phyloP scores from a whole-genome alignment of 2,329 filamentous ascomycete species.

The Pseudogymnoascus sp. region DNA sequence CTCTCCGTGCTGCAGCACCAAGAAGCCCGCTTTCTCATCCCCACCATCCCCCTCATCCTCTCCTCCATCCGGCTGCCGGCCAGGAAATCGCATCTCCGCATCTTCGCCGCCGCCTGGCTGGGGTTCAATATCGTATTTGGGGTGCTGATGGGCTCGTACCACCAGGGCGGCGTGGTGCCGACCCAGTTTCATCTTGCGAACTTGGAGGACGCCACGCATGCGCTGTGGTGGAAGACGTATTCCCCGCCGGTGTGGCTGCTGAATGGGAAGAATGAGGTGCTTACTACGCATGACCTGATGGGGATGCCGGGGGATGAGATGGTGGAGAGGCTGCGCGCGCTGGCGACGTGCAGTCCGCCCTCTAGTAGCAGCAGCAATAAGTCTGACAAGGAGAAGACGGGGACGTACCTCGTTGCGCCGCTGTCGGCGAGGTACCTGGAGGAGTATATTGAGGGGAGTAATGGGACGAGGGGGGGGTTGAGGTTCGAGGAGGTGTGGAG shows the following conservation, averaged over 20 bases:
- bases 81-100: slow-evolving; percentile 38
- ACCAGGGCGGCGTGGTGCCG: slow-evolving; percentile 71
- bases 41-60: slow-evolving; percentile 66
- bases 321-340: slow-evolving; percentile 46
- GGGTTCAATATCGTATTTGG: slow-evolving; percentile 61
- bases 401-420: slow-evolving; percentile 65
- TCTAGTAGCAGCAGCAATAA: slow-evolving; percentile 46
- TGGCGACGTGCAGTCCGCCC: slow-evolving; percentile 55
- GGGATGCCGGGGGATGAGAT: slow-evolving; percentile 55
- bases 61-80: slow-evolving; percentile 62
- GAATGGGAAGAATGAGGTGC: slow-evolving; percentile 63
- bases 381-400: slow-evolving; percentile 47
- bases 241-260: slow-evolving; percentile 74
- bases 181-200: slow-evolving; percentile 69
- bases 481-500: slow-evolving; percentile 64
- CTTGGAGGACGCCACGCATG: slow-evolving; percentile 53
- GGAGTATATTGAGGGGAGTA: slow-evolving; percentile 39
- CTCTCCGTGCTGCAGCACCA: slow-evolving; percentile 72
- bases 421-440: slow-evolving; percentile 63
- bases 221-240: slow-evolving; percentile 82
- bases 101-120: slow-evolving; percentile 57
- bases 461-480: slow-evolving; percentile 44
- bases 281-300: slow-evolving; percentile 68
- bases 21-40: slow-evolving; percentile 69
- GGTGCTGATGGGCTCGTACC: slow-evolving; percentile 69